phyloP scores from a whole-genome alignment of 352 stramenopile species.

The Globisporangium uncinulatum region DNA sequence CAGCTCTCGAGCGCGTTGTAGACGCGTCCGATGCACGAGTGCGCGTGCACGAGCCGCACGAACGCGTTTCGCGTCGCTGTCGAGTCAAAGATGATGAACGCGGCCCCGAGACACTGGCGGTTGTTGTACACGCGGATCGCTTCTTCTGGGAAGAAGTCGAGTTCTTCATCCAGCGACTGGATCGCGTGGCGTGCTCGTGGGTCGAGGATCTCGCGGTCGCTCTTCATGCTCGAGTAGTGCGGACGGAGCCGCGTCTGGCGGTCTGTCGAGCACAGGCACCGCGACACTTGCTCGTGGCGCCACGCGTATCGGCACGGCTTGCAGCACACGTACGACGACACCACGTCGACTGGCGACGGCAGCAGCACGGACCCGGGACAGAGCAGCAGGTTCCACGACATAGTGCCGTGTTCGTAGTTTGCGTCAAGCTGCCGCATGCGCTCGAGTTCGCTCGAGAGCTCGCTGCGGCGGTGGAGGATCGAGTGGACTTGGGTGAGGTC shows the following conservation, averaged over 20 bases:
- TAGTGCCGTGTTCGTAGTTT: slow-evolving; percentile 38
- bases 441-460: slow-evolving; percentile 44
- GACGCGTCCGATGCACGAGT: slow-evolving; percentile 31
- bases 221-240: slow-evolving; percentile 23
- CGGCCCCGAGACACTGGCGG: slow-evolving; percentile 49
- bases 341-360: slow-evolving; percentile 35
- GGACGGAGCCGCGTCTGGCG: slow-evolving; percentile 3
- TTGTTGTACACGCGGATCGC: slow-evolving; percentile 53
- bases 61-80: slow-evolving; percentile 54
- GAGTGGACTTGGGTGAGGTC: slow-evolving; percentile 57
- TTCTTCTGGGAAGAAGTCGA: slow-evolving; percentile 71
- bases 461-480: slow-evolving; percentile 39
- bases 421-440: slow-evolving; percentile 50
- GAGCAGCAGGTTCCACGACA: slow-evolving; percentile 66
- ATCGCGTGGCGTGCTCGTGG: slow-evolving; percentile 14
- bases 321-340: slow-evolving; percentile 41
- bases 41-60: slow-evolving; percentile 37
- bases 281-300: slow-evolving; percentile 28
- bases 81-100: slow-evolving; percentile 74
- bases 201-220: slow-evolving; percentile 25
- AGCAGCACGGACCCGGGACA: slow-evolving; percentile 53
- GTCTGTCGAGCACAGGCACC: slow-evolving; percentile 31
- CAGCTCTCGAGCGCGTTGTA: slow-evolving; percentile 31
- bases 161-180: slow-evolving; percentile 48
- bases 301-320: slow-evolving; percentile 52